Conservation (phyloP, 345 rosid species). For the Acer saccharum region DNA sequence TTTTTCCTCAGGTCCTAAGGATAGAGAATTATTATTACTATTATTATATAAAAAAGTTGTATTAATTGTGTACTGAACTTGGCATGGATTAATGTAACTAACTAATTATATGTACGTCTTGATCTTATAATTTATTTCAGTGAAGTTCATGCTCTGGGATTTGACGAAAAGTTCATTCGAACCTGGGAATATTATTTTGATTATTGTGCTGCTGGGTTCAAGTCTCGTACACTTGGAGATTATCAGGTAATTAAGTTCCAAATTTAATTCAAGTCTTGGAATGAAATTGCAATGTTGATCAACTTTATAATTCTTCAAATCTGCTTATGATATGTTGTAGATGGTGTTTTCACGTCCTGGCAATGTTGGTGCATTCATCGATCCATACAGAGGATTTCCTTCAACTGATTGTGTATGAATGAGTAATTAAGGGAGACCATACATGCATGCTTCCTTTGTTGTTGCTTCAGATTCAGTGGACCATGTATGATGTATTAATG, state of each 20-base stretch:
- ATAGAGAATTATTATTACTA: too few species aligned
- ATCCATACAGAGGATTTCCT: slow-evolving; percentile 51
- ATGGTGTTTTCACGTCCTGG: slow-evolving; percentile 80
- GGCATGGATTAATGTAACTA: too few species aligned
- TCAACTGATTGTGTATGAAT: slow-evolving; percentile 9
- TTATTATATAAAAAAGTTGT: too few species aligned
- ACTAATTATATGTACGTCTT: background rate
- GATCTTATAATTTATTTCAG: slow-evolving; percentile 27
- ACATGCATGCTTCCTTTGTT: background rate
- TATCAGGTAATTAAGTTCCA: slow-evolving; percentile 50
- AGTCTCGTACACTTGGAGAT: slow-evolving; percentile 65
- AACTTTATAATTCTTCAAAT: too few species aligned
- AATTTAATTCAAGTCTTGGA: background rate
- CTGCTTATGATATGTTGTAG: slow-evolving; percentile 21
- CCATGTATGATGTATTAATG: too few species aligned
- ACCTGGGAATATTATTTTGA: slow-evolving; percentile 97
- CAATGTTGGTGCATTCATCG: slow-evolving; percentile 46
- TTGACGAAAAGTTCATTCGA: slow-evolving; percentile 70
- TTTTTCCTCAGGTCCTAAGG: too few species aligned
- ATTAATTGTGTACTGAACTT: too few species aligned
- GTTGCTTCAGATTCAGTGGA: too few species aligned
- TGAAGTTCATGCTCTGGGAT: slow-evolving; percentile 66
- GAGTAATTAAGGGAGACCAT: background rate
- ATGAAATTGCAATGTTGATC: background rate
- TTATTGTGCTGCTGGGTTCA: slow-evolving; percentile 84